Evolutionary conservation across 1,139 yeast genomes (phyloP).

Genomic region (Eremothecium cymbalariae): DNA sequence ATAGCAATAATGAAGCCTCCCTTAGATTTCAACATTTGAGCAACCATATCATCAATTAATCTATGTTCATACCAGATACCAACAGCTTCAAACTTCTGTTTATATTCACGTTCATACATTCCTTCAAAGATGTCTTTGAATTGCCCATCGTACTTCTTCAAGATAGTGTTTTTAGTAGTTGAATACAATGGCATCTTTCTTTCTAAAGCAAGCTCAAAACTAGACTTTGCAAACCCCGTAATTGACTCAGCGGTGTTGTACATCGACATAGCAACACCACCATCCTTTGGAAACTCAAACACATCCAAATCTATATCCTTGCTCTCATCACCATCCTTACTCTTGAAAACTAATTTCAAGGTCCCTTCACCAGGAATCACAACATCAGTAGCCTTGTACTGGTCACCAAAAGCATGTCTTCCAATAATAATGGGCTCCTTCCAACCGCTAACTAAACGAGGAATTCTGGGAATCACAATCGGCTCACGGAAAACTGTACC

Average conservation of each 20-base stretch:
- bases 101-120: slow-evolving; percentile 52
- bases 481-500: slow-evolving; percentile 85
- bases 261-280: slow-evolving; percentile 74
- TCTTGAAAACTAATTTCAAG: slow-evolving; percentile 57
- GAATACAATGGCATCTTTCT: slow-evolving; percentile 60
- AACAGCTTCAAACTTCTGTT: slow-evolving; percentile 47
- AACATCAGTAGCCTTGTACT: slow-evolving; percentile 72
- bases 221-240: slow-evolving; percentile 67
- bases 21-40: slow-evolving; percentile 77
- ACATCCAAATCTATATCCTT: slow-evolving; percentile 44
- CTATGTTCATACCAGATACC: slow-evolving; percentile 80
- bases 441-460: slow-evolving; percentile 72
- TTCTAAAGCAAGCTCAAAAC: slow-evolving; percentile 64
- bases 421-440: slow-evolving; percentile 77
- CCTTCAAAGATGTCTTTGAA: slow-evolving; percentile 73
- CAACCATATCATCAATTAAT: slow-evolving; percentile 81
- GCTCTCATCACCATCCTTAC: slow-evolving; percentile 42
- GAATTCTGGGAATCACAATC: slow-evolving; percentile 67
- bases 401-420: slow-evolving; percentile 82
- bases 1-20: slow-evolving; percentile 80
- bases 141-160: slow-evolving; percentile 74
- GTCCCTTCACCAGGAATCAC: slow-evolving; percentile 62
- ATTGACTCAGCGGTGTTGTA: slow-evolving; percentile 80
- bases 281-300: slow-evolving; percentile 47
- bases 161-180: slow-evolving; percentile 72